These are phyloP conservation scores for Castanospermum australe DNA, from an alignment of 306 rosid genomes.

Conservation along the genomic window DNA sequence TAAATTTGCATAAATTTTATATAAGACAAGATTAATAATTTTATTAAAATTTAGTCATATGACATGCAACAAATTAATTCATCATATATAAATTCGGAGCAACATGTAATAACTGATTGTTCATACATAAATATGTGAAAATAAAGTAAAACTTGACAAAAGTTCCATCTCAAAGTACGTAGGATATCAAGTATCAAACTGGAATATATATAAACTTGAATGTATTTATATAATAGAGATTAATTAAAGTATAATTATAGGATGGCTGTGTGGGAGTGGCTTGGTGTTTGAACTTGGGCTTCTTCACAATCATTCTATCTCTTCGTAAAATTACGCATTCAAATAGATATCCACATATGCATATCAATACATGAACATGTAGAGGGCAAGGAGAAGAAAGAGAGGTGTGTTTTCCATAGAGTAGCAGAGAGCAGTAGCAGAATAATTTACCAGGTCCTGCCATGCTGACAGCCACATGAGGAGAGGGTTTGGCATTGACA, in stretches of 20 bases:
- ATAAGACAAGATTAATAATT: too few species aligned
- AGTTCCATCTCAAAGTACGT: neutral
- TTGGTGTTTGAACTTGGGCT: slow-evolving; percentile 40
- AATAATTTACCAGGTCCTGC: slow-evolving; percentile 37
- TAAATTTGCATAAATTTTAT: too few species aligned
- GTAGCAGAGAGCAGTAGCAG: neutral
- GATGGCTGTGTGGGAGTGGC: neutral
- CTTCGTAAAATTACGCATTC: too few species aligned
- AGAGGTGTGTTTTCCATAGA: neutral
- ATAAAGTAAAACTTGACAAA: neutral
- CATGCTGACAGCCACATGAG: slow-evolving; percentile 30
- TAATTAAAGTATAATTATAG: neutral
- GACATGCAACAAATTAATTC: neutral
- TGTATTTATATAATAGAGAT: neutral
- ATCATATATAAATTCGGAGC: neutral
- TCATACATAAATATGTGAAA: neutral
- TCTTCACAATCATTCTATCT: slow-evolving; percentile 69
- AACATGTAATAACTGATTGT: neutral
- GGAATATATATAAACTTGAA: neutral
- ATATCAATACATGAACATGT: too few species aligned
- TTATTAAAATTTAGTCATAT: too few species aligned
- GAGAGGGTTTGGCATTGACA: slow-evolving; percentile 43
- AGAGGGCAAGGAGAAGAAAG: neutral
- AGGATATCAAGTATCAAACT: neutral
- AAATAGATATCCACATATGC: too few species aligned